Percentiles rank a stretch among this genome's conserved stretches.
Evolutionary conservation across 257 asterid species (phyloP).

Genomic region (Salvia miltiorrhiza): DNA sequence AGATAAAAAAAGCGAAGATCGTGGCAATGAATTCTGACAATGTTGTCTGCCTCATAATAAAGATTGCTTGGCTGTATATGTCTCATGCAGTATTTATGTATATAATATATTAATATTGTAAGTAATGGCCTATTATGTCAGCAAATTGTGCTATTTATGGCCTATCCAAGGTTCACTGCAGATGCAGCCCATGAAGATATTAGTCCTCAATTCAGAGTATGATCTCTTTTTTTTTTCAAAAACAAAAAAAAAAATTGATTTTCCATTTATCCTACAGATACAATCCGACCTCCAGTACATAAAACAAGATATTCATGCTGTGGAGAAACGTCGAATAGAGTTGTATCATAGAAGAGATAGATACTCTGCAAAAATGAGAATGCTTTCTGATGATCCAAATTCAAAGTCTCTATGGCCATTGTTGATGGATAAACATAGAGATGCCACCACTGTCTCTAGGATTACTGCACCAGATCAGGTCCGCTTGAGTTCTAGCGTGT

Average conservation of each 20-base stretch:
- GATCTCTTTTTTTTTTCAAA: neutral
- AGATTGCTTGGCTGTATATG: neutral
- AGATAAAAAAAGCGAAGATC: neutral
- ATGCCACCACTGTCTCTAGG: conserved; percentile 31
- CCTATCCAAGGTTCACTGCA: neutral
- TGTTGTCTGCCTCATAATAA: neutral
- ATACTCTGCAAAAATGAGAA: conserved; percentile 48
- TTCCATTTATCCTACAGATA: conserved; percentile 42
- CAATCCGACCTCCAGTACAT: conserved; percentile 73
- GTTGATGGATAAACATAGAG: conserved; percentile 39
- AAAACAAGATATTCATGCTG: conserved; percentile 78
- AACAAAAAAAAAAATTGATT: neutral
- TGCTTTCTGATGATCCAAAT: conserved; percentile 44
- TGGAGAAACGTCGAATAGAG: conserved; percentile 72
- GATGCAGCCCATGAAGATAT: neutral
- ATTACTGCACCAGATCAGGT: conserved; percentile 40
- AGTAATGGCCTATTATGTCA: neutral
- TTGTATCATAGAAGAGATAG: conserved; percentile 63
- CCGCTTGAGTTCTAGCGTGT: conserved; percentile 34
- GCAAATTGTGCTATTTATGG: too few species aligned
- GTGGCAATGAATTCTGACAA: neutral
- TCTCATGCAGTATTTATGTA: neutral
- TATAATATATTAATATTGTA: neutral
- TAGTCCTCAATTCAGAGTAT: neutral
- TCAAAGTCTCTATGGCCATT: conserved; percentile 45